These are phyloP conservation scores for Datisca glomerata DNA, from an alignment of 306 rosid species.

Conservation along the genomic window DNA sequence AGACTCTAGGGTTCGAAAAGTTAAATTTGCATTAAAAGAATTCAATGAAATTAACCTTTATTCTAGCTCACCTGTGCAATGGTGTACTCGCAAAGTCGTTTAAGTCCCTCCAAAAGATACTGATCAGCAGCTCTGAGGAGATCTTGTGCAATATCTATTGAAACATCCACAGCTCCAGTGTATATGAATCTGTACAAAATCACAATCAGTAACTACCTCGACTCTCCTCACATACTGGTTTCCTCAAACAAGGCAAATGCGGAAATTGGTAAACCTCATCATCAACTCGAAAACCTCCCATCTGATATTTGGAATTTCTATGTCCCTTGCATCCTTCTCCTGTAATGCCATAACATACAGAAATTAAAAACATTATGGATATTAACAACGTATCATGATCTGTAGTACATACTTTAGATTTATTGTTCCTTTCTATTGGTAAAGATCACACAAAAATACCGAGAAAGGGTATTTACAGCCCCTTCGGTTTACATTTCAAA, in stretches of 20 bases:
- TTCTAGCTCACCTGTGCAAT: constrained; percentile 71
- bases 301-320: constrained; percentile 95
- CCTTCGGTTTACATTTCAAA: no score
- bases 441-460: not conserved
- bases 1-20: no score
- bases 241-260: constrained; percentile 4
- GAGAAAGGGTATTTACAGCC: not conserved
- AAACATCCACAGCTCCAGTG: constrained; percentile 83
- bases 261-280: constrained; percentile 64
- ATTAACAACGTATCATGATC: constrained; percentile 7
- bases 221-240: constrained; percentile 4
- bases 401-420: no score
- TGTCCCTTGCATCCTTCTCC: constrained; percentile 99
- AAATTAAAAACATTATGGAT: constrained; percentile 5
- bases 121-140: constrained; percentile 98
- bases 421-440: no score
- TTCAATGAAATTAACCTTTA: not conserved
- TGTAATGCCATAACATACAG: constrained; percentile 26
- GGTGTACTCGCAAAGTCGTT: constrained; percentile 87
- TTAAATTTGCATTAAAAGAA: constrained; percentile 5
- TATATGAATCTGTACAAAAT: constrained; percentile 69
- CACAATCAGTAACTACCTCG: constrained; percentile 12
- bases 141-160: constrained; percentile 90
- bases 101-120: constrained; percentile 95
- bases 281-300: constrained; percentile 96